Percentiles rank a stretch among this genome's conserved stretches.
Conservation (phyloP, 768 basidiomycete genomes). For the Rhizopogon vulgaris region DNA sequence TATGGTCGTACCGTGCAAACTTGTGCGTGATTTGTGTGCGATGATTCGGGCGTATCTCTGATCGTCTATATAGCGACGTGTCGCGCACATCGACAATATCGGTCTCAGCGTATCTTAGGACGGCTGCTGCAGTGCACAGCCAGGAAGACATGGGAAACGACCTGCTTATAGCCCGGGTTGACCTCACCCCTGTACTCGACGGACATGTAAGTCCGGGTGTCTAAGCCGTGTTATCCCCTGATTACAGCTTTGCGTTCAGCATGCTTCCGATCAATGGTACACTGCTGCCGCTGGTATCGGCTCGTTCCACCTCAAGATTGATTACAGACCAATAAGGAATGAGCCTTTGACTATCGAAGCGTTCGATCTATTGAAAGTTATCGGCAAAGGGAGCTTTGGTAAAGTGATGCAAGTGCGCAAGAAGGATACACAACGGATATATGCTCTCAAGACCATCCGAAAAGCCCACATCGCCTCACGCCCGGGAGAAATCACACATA, state of each 20-base stretch:
- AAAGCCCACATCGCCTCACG: slow-evolving; percentile 97
- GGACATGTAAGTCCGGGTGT: slow-evolving; percentile 47
- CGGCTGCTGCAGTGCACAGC: slow-evolving; percentile 61
- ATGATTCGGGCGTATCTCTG: slow-evolving; percentile 1
- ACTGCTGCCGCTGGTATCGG: slow-evolving; percentile 77
- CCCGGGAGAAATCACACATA: slow-evolving; percentile 96
- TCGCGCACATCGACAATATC: slow-evolving; percentile 90
- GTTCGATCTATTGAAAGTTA: slow-evolving; percentile 95
- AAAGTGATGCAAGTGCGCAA: slow-evolving; percentile 99
- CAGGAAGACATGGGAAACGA: slow-evolving; percentile 98
- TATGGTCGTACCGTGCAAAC: slow-evolving; percentile 94
- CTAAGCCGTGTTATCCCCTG: slow-evolving; percentile 5
- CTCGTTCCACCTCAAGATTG: slow-evolving; percentile 92
- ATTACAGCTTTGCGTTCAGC: slow-evolving; percentile 32
- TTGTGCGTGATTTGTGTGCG: slow-evolving; percentile 56
- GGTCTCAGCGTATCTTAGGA: slow-evolving; percentile 87
- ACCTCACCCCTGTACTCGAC: slow-evolving; percentile 80
- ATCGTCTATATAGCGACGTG: slow-evolving; percentile 66
- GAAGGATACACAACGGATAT: slow-evolving; percentile 96
- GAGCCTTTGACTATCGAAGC: slow-evolving; percentile 90
- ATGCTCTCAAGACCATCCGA: slow-evolving; percentile 96
- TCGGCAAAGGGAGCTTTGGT: slow-evolving; percentile 96
- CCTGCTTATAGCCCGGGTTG: slow-evolving; percentile 86
- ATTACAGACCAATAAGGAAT: slow-evolving; percentile 83
- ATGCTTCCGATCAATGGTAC: slow-evolving; percentile 90